A percentile compares a stretch with the other conserved stretches of the same genome.
Conservation (phyloP, 1,139 yeast species). For the Saccharomyces pastorianus region DNA sequence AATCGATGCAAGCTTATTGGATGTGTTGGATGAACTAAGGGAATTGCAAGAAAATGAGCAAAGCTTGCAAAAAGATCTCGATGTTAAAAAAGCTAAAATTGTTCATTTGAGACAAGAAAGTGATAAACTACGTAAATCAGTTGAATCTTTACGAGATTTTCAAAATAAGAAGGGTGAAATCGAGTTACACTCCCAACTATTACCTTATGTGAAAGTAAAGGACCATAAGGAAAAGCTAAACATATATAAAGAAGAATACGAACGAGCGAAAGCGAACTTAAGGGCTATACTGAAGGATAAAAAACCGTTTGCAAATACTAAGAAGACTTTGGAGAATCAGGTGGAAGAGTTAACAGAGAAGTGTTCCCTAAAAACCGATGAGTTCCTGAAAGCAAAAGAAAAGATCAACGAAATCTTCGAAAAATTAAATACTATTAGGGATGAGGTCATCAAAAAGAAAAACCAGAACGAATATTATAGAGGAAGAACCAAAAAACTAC, state of each 20-base stretch:
- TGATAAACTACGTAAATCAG: slow-evolving; percentile 35
- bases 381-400: slow-evolving; percentile 23
- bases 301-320: slow-evolving; percentile 20
- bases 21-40: slow-evolving; percentile 43
- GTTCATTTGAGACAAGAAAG: slow-evolving; percentile 31
- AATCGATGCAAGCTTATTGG: slow-evolving; percentile 48
- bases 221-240: slow-evolving; percentile 43
- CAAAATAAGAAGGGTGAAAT: slow-evolving; percentile 37
- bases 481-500: slow-evolving; percentile 18
- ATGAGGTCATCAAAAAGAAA: slow-evolving; percentile 24
- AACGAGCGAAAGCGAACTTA: slow-evolving; percentile 26
- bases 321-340: slow-evolving; percentile 22
- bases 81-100: slow-evolving; percentile 23
- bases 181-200: slow-evolving; percentile 41
- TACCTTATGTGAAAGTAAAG: slow-evolving; percentile 56
- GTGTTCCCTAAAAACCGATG: slow-evolving; percentile 8
- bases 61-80: slow-evolving; percentile 27
- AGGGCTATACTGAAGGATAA: slow-evolving; percentile 17
- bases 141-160: slow-evolving; percentile 32
- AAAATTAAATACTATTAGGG: slow-evolving; percentile 16
- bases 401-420: slow-evolving; percentile 13
- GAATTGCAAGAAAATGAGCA: slow-evolving; percentile 47
- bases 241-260: slow-evolving; percentile 38
- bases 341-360: slow-evolving; percentile 14
- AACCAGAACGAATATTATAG: slow-evolving; percentile 19